A percentile compares a stretch with the other conserved stretches of the same genome.
Evolutionary conservation across 495 filamentous ascomycete species (phyloP).

Genomic region (Rhizodiscina lignyota): DNA sequence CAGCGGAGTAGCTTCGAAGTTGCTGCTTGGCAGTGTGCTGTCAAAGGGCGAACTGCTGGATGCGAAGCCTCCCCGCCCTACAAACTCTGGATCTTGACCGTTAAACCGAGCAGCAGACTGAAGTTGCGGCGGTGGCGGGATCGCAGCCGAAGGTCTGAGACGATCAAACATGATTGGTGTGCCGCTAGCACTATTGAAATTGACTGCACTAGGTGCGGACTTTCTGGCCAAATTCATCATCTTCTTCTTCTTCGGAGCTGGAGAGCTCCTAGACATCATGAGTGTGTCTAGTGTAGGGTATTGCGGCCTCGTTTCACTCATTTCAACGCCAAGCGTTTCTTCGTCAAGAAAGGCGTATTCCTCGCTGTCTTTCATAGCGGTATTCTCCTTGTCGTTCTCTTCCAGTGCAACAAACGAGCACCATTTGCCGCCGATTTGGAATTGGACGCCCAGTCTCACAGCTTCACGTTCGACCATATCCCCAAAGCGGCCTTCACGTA

Average conservation of each 20-base stretch:
- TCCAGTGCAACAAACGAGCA: constrained; percentile 56
- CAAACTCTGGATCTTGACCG: too few relatives aligned
- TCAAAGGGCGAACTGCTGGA: too few relatives aligned
- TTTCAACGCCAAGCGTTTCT: not conserved
- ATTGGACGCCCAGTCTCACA: constrained; percentile 42
- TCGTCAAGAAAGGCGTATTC: constrained; percentile 10
- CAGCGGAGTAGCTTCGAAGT: too few relatives aligned
- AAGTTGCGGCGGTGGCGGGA: too few relatives aligned
- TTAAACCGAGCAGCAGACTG: too few relatives aligned
- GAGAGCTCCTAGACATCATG: not conserved
- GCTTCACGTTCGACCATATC: constrained; percentile 46
- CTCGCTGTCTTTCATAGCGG: constrained; percentile 1
- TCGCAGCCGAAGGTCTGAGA: not conserved
- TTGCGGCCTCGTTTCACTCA: not conserved
- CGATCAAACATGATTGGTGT: not conserved
- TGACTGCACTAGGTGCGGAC: too few relatives aligned
- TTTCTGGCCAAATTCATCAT: too few relatives aligned
- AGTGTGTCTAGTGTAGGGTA: not conserved
- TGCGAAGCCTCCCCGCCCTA: too few relatives aligned
- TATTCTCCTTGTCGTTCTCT: constrained; percentile 11
- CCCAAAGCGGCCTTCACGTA: constrained; percentile 28
- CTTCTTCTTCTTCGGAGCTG: too few relatives aligned
- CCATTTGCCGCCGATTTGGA: constrained; percentile 49
- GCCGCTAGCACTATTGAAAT: not conserved
- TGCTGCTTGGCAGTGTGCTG: too few relatives aligned